Conservation (phyloP, 768 basidiomycete genomes). For the Dacryopinax primogenitus region DNA sequence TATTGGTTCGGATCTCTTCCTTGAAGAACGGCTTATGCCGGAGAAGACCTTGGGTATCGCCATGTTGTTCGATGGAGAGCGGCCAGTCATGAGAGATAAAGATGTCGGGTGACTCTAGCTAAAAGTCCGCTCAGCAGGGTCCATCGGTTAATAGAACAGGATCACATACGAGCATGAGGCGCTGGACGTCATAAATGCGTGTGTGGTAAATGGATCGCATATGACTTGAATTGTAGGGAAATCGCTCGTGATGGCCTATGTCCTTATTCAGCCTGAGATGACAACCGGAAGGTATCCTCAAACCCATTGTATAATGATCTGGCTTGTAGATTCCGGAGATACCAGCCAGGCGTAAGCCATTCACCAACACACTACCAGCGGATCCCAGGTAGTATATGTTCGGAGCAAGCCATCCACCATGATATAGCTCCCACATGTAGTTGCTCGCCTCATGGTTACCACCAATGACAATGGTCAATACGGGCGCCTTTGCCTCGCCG, state of each 20-base stretch:
- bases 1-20: conserved; percentile 51
- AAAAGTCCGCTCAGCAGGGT: not conserved
- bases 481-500: conserved; percentile 64
- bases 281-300: conserved; percentile 11
- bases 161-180: conserved; percentile 43
- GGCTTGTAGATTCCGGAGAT: conserved; percentile 83
- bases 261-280: not conserved
- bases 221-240: conserved; percentile 62
- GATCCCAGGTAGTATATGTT: conserved; percentile 94
- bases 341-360: conserved; percentile 79
- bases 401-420: conserved; percentile 92
- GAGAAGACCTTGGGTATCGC: conserved; percentile 52
- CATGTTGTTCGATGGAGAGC: conserved; percentile 64
- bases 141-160: not conserved
- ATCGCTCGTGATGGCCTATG: conserved; percentile 55
- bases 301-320: conserved; percentile 55
- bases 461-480: conserved; percentile 87
- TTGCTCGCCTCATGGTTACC: conserved; percentile 97
- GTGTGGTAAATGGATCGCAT: conserved; percentile 84
- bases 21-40: conserved; percentile 66
- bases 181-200: conserved; percentile 69
- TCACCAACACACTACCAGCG: conserved; percentile 76
- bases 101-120: conserved; percentile 53
- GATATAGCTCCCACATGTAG: conserved; percentile 92
- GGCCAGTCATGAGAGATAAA: conserved; percentile 99